Conservation (phyloP, 2,329 filamentous ascomycete genomes). For the Pseudogymnoascus sp. region DNA sequence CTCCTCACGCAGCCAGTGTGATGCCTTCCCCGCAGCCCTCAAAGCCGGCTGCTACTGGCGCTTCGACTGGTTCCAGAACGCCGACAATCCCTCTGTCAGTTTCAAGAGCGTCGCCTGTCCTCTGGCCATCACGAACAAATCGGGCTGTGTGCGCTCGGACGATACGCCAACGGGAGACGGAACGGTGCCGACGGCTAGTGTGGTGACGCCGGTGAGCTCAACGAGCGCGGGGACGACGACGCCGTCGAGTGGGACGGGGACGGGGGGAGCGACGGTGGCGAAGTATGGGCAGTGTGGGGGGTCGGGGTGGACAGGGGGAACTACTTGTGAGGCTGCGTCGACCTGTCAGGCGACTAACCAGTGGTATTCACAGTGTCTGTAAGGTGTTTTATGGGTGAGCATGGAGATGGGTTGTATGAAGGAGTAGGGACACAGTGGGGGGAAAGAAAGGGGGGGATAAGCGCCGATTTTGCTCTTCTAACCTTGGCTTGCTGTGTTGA, state of each 20-base stretch:
- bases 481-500: neutral
- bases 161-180: neutral
- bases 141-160: slow-evolving; percentile 29
- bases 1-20: slow-evolving; percentile 33
- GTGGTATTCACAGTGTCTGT: slow-evolving; percentile 18
- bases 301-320: slow-evolving; percentile 15
- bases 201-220: neutral
- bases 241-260: neutral
- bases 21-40: slow-evolving; percentile 34
- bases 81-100: slow-evolving; percentile 38
- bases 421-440: neutral
- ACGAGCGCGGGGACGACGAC: neutral
- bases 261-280: neutral
- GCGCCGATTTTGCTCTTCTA: neutral
- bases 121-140: slow-evolving; percentile 34
- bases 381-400: neutral
- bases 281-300: slow-evolving; percentile 23
- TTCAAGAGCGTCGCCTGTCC: slow-evolving; percentile 42
- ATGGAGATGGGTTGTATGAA: neutral
- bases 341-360: slow-evolving; percentile 15
- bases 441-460: neutral
- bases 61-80: slow-evolving; percentile 43
- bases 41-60: slow-evolving; percentile 42
- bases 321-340: slow-evolving; percentile 12
- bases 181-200: neutral